Evolutionary conservation across 164 flowering plant genomes (phyloP).

Genomic region (Magnolia officinalis): DNA sequence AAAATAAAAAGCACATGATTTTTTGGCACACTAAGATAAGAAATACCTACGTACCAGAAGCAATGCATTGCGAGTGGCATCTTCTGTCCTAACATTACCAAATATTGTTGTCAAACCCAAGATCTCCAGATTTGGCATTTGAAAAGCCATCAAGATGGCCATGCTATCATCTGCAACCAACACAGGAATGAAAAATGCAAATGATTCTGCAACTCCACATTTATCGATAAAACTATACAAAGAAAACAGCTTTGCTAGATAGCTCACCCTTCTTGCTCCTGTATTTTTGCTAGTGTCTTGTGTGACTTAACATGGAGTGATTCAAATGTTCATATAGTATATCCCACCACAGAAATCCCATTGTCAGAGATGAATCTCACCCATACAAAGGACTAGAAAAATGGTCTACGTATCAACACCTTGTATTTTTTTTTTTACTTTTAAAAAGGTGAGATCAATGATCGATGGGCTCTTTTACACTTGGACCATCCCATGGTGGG

Average conservation of each 20-base stretch:
- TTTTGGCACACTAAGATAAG: background rate
- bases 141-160: constrained; percentile 97
- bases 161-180: constrained; percentile 75
- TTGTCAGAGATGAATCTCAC: too few species aligned
- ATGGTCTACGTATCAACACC: too few species aligned
- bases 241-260: background rate
- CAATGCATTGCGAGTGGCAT: constrained; percentile 89
- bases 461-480: too few species aligned
- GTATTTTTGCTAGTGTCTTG: too few species aligned
- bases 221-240: background rate
- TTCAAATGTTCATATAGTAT: too few species aligned
- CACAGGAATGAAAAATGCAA: background rate
- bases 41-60: constrained; percentile 55
- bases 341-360: too few species aligned
- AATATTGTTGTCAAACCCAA: constrained; percentile 88
- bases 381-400: too few species aligned
- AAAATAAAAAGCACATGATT: background rate
- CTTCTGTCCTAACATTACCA: constrained; percentile 75
- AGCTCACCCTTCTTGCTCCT: too few species aligned
- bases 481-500: too few species aligned
- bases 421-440: too few species aligned
- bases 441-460: too few species aligned
- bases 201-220: background rate
- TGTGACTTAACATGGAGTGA: too few species aligned
- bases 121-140: constrained; percentile 67